Base-by-base conservation (phyloP, 2,329 filamentous ascomycete species). In the Amauroascus verrucosus region DNA sequence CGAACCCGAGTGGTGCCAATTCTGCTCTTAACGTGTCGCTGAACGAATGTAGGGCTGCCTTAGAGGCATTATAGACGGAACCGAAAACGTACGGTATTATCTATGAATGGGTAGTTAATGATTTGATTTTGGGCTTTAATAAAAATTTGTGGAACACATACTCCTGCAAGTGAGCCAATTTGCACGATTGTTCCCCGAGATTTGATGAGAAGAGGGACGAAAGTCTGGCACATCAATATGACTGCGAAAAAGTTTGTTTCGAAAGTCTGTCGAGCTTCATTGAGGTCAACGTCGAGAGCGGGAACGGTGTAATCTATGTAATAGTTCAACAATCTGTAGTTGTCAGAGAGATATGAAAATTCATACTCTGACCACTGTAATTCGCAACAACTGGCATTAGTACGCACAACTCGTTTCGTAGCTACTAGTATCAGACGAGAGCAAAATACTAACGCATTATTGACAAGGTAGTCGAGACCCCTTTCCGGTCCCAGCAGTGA, bases 21-120 rank as follows among this genome's bases (percentile, higher is more conserved):
- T 83, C 79, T 16, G 82, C 74, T 11, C 80, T 73, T 45, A 82
- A 63, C 0, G 78, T 80, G 55, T 82, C 74, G 54, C 74, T 76
- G 63, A 78, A 83, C 0, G 73, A 70, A 61, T 82, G 78, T 33
- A 83, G 61, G 0, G 80, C 80, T 0, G 78, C 80, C 63, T 82
- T 82, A 35, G 75, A 76, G 6, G 78, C 77, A 59, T 79, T 80
- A 68, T 83, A 83, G 14, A 70, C 67, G 1, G 70, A 72, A 13
- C 70, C 70, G 54, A 72, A 72, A 35, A 72, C 68, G 54, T 72
- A 72, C 9, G 70, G 71, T 41, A 72, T 67, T 41, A 71, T 61
- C 69, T 70, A 46, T n/a, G 9, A 3, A 48, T 13, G 35, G 6
- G 8, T 40, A 48, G 35, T 38, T 32, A 35, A 9, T 11, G 13